phyloP scores from a whole-genome alignment of 139 green algal genomes.

The Yamagishiella unicocca region DNA sequence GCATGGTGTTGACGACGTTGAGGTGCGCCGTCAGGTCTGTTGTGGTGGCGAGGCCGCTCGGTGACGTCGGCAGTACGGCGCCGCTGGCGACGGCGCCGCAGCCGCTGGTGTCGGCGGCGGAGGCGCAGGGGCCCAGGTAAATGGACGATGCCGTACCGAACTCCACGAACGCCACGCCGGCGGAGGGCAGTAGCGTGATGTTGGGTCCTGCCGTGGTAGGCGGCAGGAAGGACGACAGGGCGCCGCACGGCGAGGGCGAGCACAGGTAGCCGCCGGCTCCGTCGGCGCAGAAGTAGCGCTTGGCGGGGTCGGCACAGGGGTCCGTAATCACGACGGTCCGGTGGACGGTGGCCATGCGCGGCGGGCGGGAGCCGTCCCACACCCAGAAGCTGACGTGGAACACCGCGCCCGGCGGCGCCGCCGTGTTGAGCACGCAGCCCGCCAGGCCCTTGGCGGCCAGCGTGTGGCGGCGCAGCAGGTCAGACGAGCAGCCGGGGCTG shows the following conservation, averaged over 20 bases:
- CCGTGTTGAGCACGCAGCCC: conserved; percentile 61
- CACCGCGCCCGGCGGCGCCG: conserved; percentile 44
- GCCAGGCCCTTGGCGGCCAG: conserved; percentile 57
- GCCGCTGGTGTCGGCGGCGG: background rate
- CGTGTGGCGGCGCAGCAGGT: conserved; percentile 50
- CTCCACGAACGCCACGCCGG: conserved; percentile 36
- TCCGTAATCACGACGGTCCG: conserved; percentile 42
- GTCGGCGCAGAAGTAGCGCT: conserved; percentile 37
- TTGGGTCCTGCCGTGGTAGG: background rate
- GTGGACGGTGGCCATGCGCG: conserved; percentile 44
- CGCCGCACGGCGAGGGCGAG: conserved; percentile 19
- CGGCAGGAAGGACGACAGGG: background rate
- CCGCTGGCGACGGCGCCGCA: conserved; percentile 28
- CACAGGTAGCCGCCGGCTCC: conserved; percentile 19
- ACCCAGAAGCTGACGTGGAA: conserved; percentile 67
- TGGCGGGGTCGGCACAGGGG: conserved; percentile 13
- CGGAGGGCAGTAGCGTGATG: conserved; percentile 30
- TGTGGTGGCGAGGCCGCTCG: background rate
- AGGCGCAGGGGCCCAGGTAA: conserved; percentile 42
- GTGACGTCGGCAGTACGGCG: background rate
- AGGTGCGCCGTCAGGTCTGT: background rate
- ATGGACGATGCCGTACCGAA: conserved; percentile 20
- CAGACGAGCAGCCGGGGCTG: conserved; percentile 39
- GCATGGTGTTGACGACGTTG: conserved; percentile 11
- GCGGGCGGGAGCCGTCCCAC: conserved; percentile 56